These are phyloP conservation scores for Hypoxylon sp. DNA, from an alignment of 2,329 filamentous ascomycete genomes.

Conservation along the genomic window DNA sequence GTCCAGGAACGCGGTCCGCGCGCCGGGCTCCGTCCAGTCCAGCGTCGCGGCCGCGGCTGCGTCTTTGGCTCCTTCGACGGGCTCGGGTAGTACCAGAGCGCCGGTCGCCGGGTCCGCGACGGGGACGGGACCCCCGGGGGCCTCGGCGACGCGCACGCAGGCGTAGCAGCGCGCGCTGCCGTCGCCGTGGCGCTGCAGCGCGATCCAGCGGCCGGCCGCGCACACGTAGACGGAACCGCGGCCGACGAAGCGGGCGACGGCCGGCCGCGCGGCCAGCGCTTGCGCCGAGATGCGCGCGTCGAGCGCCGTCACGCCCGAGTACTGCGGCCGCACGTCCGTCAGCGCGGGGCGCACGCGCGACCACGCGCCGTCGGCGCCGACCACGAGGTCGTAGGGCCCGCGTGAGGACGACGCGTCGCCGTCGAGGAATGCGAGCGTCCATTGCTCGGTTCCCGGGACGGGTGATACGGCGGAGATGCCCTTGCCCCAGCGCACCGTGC, in stretches of 20 bases:
- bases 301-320: constrained; percentile 51
- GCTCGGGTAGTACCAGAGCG: no score
- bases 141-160: constrained; percentile 20
- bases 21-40: constrained; percentile 30
- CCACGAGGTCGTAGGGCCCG: constrained; percentile 45
- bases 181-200: constrained; percentile 36
- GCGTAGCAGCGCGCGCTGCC: constrained; percentile 33
- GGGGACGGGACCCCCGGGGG: no score
- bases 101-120: neutral
- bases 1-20: constrained; percentile 27
- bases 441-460: constrained; percentile 14
- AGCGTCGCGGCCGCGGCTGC: constrained; percentile 12
- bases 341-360: constrained; percentile 45
- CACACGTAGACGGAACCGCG: constrained; percentile 49
- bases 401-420: neutral
- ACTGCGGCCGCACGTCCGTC: constrained; percentile 46
- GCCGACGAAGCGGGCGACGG: constrained; percentile 48
- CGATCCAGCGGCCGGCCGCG: constrained; percentile 24
- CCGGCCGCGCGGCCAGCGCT: constrained; percentile 44
- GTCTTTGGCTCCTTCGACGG: no score
- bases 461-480: constrained; percentile 21
- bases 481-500: constrained; percentile 36
- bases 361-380: constrained; percentile 52
- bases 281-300: constrained; percentile 45
- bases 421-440: constrained; percentile 15